Base-by-base conservation (phyloP, 2,329 filamentous ascomycete genomes). In the Septoria petroselini region DNA sequence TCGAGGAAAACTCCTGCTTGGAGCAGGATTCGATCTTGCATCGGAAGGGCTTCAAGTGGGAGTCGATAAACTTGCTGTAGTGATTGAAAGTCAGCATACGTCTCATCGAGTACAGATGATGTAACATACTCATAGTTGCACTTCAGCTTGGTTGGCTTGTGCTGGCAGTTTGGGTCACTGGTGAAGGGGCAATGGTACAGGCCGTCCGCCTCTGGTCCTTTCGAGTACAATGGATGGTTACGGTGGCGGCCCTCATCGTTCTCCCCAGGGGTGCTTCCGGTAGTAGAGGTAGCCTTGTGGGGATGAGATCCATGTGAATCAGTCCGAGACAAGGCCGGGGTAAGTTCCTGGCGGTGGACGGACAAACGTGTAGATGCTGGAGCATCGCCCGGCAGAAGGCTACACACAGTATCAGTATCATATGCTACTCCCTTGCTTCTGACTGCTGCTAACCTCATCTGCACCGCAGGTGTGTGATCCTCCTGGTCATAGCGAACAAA, bases 101-200 rank as follows among this genome's bases (percentile, higher is more conserved):
- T 53, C 4, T 17, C 3, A 19, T 4, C 40, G 12, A 57, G 40
- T 18, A 53, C 60, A 53, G 55, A 33, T 19, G 43, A 41, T 12
- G 27, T 12, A 18, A 74, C 88, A 81, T 85, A 95, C 91, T 96
- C 91, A 68, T 96, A 97, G 74, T 95, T 95, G 83, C 91, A 96
- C 81, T 96, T 96, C 62, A 97, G 86, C 76, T 94, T 93, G 66
- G 94, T 93, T 33, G 91, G 83, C 73, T 88, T 87, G 82, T 96
- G 91, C 70, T 81, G 86, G 80, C 91, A 97, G 65, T 83, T 77
- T 5, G 62, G 55, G 42, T 79, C 73, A 50, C 77, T 74, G 68
- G 86, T 83, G 77, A 86, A 93, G 4, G 91, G 91, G 77, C 91
- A 97, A 74, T 95, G 89, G 74, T 93, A 97, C 52, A 94, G 81